Conservation (phyloP, 2,329 filamentous ascomycete genomes). For the Colletotrichum sidae region DNA sequence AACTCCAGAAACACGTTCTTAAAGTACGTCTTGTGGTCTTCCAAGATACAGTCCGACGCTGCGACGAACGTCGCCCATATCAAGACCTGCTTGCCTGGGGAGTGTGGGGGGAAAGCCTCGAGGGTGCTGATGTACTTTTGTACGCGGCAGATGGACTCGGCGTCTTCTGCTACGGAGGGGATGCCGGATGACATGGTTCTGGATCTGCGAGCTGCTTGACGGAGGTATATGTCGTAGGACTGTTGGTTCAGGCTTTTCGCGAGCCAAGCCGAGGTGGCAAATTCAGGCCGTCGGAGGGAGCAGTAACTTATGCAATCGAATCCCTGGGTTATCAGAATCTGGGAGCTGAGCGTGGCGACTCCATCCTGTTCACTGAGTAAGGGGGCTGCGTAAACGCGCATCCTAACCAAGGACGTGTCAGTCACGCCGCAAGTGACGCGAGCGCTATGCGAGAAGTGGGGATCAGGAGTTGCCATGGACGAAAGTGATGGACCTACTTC, state of each 20-base stretch:
- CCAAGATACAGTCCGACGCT: slow-evolving; percentile 40
- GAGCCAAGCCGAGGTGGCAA: slow-evolving; percentile 3
- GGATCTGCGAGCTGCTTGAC: background rate
- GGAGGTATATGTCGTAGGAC: slow-evolving; percentile 26
- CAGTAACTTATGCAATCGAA: slow-evolving; percentile 14
- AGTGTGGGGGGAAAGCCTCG: slow-evolving; percentile 37
- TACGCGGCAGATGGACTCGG: slow-evolving; percentile 38
- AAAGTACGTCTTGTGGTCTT: slow-evolving; percentile 43
- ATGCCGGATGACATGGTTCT: background rate
- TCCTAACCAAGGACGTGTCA: background rate
- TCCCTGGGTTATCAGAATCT: background rate
- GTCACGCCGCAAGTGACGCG: slow-evolving; percentile 2
- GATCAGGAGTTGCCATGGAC: no score
- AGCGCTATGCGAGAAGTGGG: background rate
- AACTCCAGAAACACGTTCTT: slow-evolving; percentile 36
- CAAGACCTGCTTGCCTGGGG: slow-evolving; percentile 41
- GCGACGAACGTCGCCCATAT: slow-evolving; percentile 45
- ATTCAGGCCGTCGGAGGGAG: slow-evolving; percentile 9
- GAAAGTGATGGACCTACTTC: no score
- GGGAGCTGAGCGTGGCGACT: slow-evolving; percentile 5
- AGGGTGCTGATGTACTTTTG: slow-evolving; percentile 43
- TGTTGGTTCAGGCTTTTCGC: slow-evolving; percentile 36
- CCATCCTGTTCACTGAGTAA: slow-evolving; percentile 13
- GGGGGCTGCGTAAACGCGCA: slow-evolving; percentile 23
- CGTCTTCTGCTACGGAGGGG: background rate